Percentiles rank a stretch among this genome's conserved stretches.
These are phyloP conservation scores for Pleurotus djamor DNA, from an alignment of 768 basidiomycete species.

Conservation along the genomic window DNA sequence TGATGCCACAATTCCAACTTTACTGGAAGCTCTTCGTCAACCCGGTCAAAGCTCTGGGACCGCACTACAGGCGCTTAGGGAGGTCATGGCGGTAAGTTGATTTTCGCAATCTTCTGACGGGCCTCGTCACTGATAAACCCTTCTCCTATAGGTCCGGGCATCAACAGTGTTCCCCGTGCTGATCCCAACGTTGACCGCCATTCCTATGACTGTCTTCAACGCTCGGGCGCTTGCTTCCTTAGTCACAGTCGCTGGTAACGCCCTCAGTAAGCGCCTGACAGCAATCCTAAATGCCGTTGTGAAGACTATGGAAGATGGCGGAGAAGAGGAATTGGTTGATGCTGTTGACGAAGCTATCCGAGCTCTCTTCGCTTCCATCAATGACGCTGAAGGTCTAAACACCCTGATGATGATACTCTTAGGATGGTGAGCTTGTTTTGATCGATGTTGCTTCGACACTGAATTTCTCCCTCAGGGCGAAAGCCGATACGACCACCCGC, in stretches of 20 bases:
- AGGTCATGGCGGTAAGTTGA: constrained; percentile 85
- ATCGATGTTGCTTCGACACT: not conserved
- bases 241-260: constrained; percentile 91
- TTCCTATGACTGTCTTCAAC: constrained; percentile 95
- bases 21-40: constrained; percentile 89
- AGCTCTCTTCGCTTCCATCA: constrained; percentile 75
- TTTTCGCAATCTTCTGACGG: not conserved
- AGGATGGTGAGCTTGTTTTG: constrained; percentile 63
- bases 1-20: constrained; percentile 94
- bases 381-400: constrained; percentile 86
- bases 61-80: constrained; percentile 86
- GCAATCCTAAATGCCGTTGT: constrained; percentile 80
- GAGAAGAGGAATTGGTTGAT: constrained; percentile 62
- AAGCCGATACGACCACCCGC: constrained; percentile 64
- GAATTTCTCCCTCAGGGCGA: constrained; percentile 57
- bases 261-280: constrained; percentile 80
- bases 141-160: constrained; percentile 73
- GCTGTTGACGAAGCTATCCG: constrained; percentile 77
- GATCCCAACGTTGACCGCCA: constrained; percentile 87
- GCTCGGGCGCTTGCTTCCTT: constrained; percentile 87
- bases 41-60: constrained; percentile 95
- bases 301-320: constrained; percentile 67
- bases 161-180: constrained; percentile 96
- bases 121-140: no score
- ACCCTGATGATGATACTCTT: constrained; percentile 86